Evolutionary conservation across 257 asterid species (phyloP).

Genomic region (Gentiana dahurica): DNA sequence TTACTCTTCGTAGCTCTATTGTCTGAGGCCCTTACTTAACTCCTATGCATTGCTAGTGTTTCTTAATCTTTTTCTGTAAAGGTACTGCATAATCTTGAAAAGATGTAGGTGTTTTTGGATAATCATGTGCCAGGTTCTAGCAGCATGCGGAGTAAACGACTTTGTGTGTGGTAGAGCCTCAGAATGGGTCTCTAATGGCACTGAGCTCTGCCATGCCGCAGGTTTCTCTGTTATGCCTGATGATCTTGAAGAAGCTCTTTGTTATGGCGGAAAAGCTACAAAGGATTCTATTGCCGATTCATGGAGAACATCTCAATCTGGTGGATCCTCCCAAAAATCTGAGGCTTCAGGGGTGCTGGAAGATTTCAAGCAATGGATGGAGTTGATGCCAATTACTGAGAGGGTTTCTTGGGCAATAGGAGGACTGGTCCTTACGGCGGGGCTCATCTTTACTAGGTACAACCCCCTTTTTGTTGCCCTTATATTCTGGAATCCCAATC

Average conservation of each 20-base stretch:
- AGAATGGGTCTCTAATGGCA: conserved; percentile 94
- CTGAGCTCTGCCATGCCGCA: conserved; percentile 85
- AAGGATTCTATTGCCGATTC: conserved; percentile 54
- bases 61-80: not conserved
- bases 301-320: conserved; percentile 50
- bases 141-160: conserved; percentile 81
- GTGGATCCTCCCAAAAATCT: conserved; percentile 21
- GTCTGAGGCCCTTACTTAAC: not conserved
- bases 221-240: conserved; percentile 69
- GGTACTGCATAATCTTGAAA: conserved; percentile 4
- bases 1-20: too few species aligned
- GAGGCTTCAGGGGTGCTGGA: conserved; percentile 22
- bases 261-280: conserved; percentile 88
- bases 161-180: conserved; percentile 95
- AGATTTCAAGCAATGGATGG: conserved; percentile 57
- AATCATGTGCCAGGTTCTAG: conserved; percentile 61
- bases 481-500: too few species aligned
- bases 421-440: conserved; percentile 98
- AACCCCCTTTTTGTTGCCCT: conserved; percentile 3
- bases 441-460: conserved; percentile 75
- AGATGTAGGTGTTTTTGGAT: conserved; percentile 19
- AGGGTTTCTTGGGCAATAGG: conserved; percentile 96
- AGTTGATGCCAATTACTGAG: conserved; percentile 46
- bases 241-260: conserved; percentile 44
- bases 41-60: not conserved